Evolutionary conservation across 2,329 filamentous ascomycete species (phyloP).

Genomic region (Claviceps spartinae): DNA sequence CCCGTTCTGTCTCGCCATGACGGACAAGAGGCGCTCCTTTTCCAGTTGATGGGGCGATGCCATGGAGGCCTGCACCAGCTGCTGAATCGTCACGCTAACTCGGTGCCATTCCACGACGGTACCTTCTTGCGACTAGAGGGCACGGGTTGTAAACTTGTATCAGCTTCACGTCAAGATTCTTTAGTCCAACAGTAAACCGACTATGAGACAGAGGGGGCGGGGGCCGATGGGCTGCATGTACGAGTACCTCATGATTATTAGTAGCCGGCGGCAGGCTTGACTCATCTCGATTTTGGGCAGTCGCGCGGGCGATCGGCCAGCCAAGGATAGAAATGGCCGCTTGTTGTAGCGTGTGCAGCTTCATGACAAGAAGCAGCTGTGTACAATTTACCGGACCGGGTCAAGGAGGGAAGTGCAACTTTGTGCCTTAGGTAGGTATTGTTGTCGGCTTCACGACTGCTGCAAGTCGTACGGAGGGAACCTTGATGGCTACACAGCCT

Average conservation of each 20-base stretch:
- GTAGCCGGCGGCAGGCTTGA: not conserved
- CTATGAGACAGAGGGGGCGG: not conserved
- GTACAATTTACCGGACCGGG: not conserved
- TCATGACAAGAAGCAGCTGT: not conserved
- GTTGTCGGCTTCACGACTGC: no score
- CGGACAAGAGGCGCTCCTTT: conserved; percentile 17
- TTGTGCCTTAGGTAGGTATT: no score
- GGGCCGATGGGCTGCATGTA: not conserved
- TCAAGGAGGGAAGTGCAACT: no score
- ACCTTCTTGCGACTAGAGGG: not conserved
- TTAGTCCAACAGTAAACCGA: no score
- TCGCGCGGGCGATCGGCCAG: not conserved
- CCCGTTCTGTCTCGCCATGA: conserved; percentile 16
- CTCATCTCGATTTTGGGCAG: not conserved
- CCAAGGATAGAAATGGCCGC: not conserved
- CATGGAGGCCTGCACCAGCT: conserved; percentile 8
- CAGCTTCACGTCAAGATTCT: no score
- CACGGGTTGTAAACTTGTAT: not conserved
- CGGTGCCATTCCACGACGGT: conserved; percentile 14
- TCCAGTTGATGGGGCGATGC: conserved; percentile 17
- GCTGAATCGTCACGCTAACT: conserved; percentile 14
- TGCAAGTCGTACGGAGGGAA: no score
- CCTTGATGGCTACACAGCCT: no score
- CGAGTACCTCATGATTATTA: not conserved
- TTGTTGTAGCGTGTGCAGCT: not conserved